Conservation (phyloP, 106 monocot genomes). For the Phalaenopsis aphrodite region DNA sequence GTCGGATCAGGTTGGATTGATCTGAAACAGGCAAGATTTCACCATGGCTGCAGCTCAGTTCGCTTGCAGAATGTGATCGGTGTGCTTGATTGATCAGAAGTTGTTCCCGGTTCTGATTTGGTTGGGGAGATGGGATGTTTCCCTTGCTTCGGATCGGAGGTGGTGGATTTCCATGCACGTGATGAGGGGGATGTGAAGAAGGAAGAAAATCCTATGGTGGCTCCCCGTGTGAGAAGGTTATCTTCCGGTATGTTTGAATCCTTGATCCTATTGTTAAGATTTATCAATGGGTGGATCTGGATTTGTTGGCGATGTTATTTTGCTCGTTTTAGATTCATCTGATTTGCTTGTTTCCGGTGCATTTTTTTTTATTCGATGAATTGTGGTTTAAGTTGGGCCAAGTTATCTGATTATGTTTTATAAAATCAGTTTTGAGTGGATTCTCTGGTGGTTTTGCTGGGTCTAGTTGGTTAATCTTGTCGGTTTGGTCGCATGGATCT, state of each 20-base stretch:
- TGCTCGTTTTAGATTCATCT: not conserved
- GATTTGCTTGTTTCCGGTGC: not conserved
- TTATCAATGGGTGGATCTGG: not conserved
- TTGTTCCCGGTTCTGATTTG: not conserved
- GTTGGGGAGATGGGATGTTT: constrained; percentile 6
- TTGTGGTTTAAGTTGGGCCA: not conserved
- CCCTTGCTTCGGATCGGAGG: constrained; percentile 9
- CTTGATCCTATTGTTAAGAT: not conserved
- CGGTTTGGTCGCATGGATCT: not conserved
- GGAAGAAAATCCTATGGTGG: constrained; percentile 2
- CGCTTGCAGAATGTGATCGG: constrained; percentile 5
- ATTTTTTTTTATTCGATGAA: not conserved
- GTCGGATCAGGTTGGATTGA: not conserved
- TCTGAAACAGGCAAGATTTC: not conserved
- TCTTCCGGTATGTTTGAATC: constrained; percentile 2
- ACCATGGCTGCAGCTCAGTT: not conserved
- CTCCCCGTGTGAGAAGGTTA: not conserved
- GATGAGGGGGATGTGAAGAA: not conserved
- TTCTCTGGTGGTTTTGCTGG: not conserved
- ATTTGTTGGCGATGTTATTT: not conserved
- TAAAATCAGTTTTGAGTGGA: not conserved
- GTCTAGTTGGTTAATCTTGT: not conserved
- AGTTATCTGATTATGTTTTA: not conserved
- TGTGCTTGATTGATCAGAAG: not conserved
- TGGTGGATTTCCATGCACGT: not conserved